These are phyloP conservation scores for Pyronema omphalodes DNA, from an alignment of 495 filamentous ascomycete genomes.

Conservation along the genomic window DNA sequence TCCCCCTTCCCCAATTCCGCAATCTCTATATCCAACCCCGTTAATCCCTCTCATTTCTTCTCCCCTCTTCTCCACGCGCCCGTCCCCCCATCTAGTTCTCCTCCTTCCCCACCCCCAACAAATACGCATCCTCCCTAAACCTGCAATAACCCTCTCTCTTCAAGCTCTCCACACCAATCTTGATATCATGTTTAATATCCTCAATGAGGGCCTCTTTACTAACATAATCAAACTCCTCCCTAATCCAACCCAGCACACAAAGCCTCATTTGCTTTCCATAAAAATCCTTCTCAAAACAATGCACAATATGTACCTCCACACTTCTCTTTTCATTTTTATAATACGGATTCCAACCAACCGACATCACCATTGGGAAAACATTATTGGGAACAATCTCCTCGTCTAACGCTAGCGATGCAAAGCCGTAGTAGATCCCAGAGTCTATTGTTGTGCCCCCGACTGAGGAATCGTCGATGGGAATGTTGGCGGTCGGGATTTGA, in stretches of 20 bases:
- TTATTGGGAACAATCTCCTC: conserved; percentile 19
- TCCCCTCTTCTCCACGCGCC: background rate
- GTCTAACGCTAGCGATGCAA: conserved; percentile 43
- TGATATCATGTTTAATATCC: conserved; percentile 77
- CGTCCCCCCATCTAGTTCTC: background rate
- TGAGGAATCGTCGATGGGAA: conserved; percentile 53
- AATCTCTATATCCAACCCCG: no score
- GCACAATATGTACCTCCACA: conserved; percentile 85
- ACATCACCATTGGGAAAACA: conserved; percentile 79
- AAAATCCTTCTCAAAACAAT: conserved; percentile 56
- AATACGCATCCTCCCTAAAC: conserved; percentile 33
- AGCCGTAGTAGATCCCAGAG: conserved; percentile 84
- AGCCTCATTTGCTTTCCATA: conserved; percentile 65
- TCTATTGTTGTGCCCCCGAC: conserved; percentile 48
- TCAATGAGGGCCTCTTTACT: conserved; percentile 62
- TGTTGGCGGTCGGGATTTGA: conserved; percentile 93
- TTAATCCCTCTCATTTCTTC: background rate
- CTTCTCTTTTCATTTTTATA: conserved; percentile 71
- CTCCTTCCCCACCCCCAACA: conserved; percentile 4
- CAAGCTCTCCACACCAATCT: conserved; percentile 61
- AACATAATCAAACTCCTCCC: conserved; percentile 76
- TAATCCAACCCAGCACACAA: conserved; percentile 66
- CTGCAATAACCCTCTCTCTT: conserved; percentile 44
- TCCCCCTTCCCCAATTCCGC: no score
- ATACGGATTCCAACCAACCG: conserved; percentile 88